Evolutionary conservation across 2,329 filamentous ascomycete genomes (phyloP).

Genomic region (Ophiognomonia clavigignenti-juglandacearum): DNA sequence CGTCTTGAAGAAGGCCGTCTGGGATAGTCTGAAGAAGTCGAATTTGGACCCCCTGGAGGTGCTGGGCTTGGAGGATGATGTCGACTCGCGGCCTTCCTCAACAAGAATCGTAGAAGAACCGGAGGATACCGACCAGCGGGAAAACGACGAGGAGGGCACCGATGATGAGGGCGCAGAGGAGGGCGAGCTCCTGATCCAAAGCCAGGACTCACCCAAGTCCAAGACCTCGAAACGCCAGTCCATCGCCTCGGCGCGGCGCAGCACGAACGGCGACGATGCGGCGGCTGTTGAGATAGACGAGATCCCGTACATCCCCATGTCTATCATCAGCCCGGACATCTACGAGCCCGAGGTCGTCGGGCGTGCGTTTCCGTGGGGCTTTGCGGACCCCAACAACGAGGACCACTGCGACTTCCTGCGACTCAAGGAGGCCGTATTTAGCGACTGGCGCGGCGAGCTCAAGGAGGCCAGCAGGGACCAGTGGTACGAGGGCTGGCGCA

Average conservation of each 20-base stretch:
- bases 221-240: constrained; percentile 41
- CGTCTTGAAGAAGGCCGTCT: constrained; percentile 85
- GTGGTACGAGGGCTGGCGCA: constrained; percentile 97
- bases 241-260: constrained; percentile 38
- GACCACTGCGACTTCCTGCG: constrained; percentile 91
- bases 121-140: constrained; percentile 24
- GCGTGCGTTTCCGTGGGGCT: constrained; percentile 92
- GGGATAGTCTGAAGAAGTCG: constrained; percentile 78
- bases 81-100: constrained; percentile 47
- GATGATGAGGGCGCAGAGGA: constrained; percentile 22
- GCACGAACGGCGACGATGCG: constrained; percentile 40
- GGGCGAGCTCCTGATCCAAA: constrained; percentile 32
- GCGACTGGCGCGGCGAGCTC: constrained; percentile 86
- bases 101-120: constrained; percentile 50
- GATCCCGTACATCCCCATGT: constrained; percentile 75
- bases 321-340: constrained; percentile 87
- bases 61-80: constrained; percentile 74
- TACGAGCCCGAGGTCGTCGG: constrained; percentile 79
- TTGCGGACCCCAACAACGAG: constrained; percentile 86
- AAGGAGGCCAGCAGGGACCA: constrained; percentile 85
- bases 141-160: constrained; percentile 26
- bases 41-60: constrained; percentile 85
- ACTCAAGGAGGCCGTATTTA: constrained; percentile 88
- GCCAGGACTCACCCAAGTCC: constrained; percentile 29
- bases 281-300: constrained; percentile 47